Percentiles rank a stretch among this genome's conserved stretches.
phyloP scores from a whole-genome alignment of 2,329 filamentous ascomycete species.

The Diaporthe ilicicola region DNA sequence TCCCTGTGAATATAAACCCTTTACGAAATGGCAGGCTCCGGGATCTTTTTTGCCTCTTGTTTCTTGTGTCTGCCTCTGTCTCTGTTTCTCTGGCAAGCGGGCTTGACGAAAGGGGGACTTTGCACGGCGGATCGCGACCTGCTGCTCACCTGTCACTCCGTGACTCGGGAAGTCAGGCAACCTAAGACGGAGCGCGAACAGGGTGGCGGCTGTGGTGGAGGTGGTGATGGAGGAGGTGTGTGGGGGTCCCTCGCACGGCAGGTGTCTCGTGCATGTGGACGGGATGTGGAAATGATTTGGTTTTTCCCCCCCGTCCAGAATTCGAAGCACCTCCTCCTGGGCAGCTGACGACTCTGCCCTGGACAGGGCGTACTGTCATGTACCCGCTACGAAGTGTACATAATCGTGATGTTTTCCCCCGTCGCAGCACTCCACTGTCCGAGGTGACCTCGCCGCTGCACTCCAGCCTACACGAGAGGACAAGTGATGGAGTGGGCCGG shows the following conservation, averaged over 20 bases:
- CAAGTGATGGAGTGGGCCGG: not conserved
- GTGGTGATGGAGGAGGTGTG: not conserved
- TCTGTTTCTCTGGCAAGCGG: not conserved
- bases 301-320: not conserved
- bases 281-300: not conserved
- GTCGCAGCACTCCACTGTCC: too few species aligned
- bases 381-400: constrained; percentile 20
- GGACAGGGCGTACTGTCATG: constrained; percentile 9
- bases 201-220: not conserved
- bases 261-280: constrained; percentile 18
- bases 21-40: not conserved
- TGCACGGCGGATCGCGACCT: constrained; percentile 1
- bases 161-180: not conserved
- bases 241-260: constrained; percentile 16
- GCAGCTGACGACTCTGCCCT: constrained; percentile 2
- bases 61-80: not conserved
- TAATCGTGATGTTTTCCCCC: not conserved
- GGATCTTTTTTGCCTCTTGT: not conserved
- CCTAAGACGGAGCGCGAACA: not conserved
- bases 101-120: not conserved
- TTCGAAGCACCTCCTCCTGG: constrained; percentile 1
- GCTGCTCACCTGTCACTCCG: not conserved
- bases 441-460: not conserved
- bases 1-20: constrained; percentile 14
- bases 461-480: not conserved